A percentile compares a stretch with the other conserved stretches of the same genome.
Evolutionary conservation across 306 rosid genomes (phyloP).

Genomic region (Acacia melanoxylon): DNA sequence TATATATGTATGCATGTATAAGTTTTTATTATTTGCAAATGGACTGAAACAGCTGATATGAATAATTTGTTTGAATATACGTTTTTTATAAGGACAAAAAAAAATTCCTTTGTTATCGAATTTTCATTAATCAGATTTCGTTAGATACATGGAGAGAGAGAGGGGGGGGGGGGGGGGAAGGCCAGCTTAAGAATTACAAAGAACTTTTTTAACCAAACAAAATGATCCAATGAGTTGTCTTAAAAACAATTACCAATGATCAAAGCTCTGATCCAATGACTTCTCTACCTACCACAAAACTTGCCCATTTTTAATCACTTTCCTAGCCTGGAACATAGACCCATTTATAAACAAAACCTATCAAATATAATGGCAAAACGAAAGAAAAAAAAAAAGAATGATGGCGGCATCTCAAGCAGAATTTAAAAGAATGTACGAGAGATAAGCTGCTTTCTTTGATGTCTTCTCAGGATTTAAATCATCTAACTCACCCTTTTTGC

Average conservation of each 20-base stretch:
- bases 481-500: background rate
- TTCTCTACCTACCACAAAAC: slow-evolving; percentile 4
- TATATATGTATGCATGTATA: too few relatives aligned
- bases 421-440: slow-evolving; percentile 24
- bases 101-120: too few relatives aligned
- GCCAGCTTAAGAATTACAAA: background rate
- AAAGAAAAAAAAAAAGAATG: slow-evolving; percentile 33
- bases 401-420: slow-evolving; percentile 16
- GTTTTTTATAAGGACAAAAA: too few relatives aligned
- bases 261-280: background rate
- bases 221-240: background rate
- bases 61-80: too few relatives aligned
- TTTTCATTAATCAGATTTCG: too few relatives aligned
- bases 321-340: background rate
- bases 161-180: background rate
- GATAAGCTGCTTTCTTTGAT: slow-evolving; percentile 14
- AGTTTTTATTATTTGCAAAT: too few relatives aligned
- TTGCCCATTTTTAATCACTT: slow-evolving; percentile 4
- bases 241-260: slow-evolving; percentile 12
- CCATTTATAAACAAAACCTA: background rate
- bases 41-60: too few relatives aligned
- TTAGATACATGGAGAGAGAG: too few relatives aligned
- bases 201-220: slow-evolving; percentile 1
- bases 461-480: background rate
- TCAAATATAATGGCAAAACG: background rate